These are phyloP conservation scores for Terfezia claveryi DNA, from an alignment of 495 filamentous ascomycete genomes.

Conservation along the genomic window DNA sequence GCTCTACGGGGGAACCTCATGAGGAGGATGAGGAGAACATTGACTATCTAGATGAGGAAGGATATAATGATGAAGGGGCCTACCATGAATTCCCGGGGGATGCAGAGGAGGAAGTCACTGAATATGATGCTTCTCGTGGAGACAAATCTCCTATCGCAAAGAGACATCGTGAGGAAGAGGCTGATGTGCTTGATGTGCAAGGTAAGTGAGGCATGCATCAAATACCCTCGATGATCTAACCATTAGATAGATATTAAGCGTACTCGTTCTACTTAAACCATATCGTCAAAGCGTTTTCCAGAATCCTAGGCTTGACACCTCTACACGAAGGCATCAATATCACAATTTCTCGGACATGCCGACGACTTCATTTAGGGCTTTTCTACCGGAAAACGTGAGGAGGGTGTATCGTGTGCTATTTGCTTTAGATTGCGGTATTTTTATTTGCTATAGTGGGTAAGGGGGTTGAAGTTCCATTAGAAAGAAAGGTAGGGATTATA, in stretches of 20 bases:
- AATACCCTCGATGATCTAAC: background rate
- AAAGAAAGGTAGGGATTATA: no score
- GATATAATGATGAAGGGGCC: constrained; percentile 9
- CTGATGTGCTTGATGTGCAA: background rate
- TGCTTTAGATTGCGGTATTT: no score
- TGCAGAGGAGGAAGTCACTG: constrained; percentile 19
- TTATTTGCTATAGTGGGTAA: no score
- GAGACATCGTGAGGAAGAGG: background rate
- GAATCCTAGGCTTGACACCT: no score
- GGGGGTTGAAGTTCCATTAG: no score
- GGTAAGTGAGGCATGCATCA: background rate
- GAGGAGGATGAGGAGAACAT: constrained; percentile 9
- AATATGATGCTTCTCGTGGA: background rate
- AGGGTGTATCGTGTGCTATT: no score
- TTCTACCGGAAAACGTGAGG: no score
- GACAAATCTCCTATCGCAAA: background rate
- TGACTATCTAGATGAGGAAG: constrained; percentile 13
- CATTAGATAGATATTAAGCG: background rate
- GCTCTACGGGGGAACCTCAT: background rate
- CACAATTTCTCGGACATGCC: no score
- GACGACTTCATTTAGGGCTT: no score
- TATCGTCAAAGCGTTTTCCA: no score
- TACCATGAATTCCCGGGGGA: constrained; percentile 29
- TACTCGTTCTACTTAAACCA: background rate
- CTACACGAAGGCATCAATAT: no score